Base-by-base conservation (phyloP, 106 monocot genomes). In the Chionographis japonica region DNA sequence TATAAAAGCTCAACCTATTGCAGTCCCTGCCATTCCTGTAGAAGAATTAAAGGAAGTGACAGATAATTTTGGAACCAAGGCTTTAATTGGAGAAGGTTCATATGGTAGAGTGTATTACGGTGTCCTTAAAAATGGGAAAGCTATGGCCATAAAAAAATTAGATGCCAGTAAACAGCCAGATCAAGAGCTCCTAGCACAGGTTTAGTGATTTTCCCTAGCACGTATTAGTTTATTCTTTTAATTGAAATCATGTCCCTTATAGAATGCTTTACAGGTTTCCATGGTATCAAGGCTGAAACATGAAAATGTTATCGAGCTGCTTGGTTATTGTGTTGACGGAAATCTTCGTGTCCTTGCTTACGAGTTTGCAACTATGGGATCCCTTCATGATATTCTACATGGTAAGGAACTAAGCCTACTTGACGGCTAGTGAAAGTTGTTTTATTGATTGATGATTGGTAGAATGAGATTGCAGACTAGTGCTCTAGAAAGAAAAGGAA, bases 341-440 rank as follows among this genome's bases (percentile, higher is more conserved):
- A 79, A 51, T 58, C 2, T 68, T 0, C 79, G 79, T 58, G 57
- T 68, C 40, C 79, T 79, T 68, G 79, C 73, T 15, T 79, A 68
- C 59, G 79, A 79, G 16, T 79, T 46, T 69, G 67, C 79, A 39
- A 61, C 72, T 9, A 68, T 56, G 50, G 79, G 79, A 63, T 79
- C 79, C 62, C 79, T 79, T 61, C 79, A 79, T 58, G 79, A 79
- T 69, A 74, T 56, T 40, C 68, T 79, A 40, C 79, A 79, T 62
- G 79, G 79, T 69, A 77, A n/a, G 70, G 18, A 43, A 40, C 40
- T 46, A 5, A 46, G 8, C 9, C 46, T 46, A 6, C 2, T 46
- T 0, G 46, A 46, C 2, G 46, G 8, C 46, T 46, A 46, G 46
- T 46, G 46, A 46, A 46, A 46, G 2, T 46, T 6, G 9, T 27